These are phyloP conservation scores for Kalanchoe fedtschenkoi DNA, from an alignment of 164 flowering plant species.

Conservation along the genomic window DNA sequence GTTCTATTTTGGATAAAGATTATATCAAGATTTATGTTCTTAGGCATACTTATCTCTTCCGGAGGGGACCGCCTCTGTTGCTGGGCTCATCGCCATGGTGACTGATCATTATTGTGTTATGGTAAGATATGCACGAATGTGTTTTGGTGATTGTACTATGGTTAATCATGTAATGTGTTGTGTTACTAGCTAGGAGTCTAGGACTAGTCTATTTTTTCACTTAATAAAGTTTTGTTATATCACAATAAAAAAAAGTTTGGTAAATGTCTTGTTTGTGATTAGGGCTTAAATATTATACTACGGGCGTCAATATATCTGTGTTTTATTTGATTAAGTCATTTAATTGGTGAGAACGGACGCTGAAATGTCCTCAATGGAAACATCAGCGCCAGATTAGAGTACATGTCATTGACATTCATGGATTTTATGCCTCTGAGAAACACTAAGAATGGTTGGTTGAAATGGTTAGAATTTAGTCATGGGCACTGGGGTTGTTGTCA, in stretches of 20 bases:
- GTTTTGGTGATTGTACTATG: no score
- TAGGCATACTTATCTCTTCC: conserved; percentile 97
- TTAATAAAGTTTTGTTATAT: no score
- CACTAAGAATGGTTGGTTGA: background rate
- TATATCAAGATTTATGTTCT: conserved; percentile 12
- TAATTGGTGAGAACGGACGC: no score
- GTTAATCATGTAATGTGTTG: background rate
- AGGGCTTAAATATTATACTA: background rate
- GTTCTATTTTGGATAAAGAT: background rate
- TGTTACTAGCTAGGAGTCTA: no score
- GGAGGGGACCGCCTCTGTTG: conserved; percentile 88
- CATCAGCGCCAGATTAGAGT: no score
- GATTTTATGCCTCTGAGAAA: background rate
- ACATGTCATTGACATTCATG: background rate
- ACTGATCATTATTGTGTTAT: conserved; percentile 82
- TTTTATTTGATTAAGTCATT: no score
- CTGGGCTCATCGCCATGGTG: conserved; percentile 94
- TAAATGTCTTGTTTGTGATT: background rate
- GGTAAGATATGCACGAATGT: conserved; percentile 38
- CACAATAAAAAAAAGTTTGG: no score
- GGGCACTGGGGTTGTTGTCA: background rate
- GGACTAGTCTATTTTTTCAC: no score
- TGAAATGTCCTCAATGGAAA: background rate
- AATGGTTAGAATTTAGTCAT: background rate
- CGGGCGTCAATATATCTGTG: no score